Conservation (phyloP, 371 early-diverging fungal species). For the Mucor saturninus region DNA sequence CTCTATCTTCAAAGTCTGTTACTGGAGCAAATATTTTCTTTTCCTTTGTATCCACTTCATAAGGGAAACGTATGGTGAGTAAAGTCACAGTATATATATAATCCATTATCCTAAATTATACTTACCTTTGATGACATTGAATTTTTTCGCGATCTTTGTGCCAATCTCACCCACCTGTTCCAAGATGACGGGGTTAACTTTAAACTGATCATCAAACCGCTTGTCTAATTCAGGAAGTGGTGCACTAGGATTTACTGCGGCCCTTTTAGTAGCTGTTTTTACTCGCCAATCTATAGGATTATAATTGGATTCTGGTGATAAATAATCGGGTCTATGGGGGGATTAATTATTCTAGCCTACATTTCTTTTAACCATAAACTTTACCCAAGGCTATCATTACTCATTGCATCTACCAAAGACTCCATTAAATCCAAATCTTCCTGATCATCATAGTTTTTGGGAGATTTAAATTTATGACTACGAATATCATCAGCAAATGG, state of each 20-base stretch:
- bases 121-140: conserved; percentile 58
- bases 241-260: conserved; percentile 58
- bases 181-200: conserved; percentile 7
- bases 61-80: background rate
- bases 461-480: conserved; percentile 3
- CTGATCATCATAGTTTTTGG: background rate
- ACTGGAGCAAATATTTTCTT: background rate
- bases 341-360: background rate
- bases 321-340: conserved; percentile 32
- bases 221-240: conserved; percentile 58
- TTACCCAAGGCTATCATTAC: conserved; percentile 17
- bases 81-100: background rate
- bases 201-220: conserved; percentile 1
- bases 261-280: conserved; percentile 57
- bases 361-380: too few relatives aligned
- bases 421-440: conserved; percentile 8
- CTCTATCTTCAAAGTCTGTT: background rate
- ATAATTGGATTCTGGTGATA: conserved; percentile 51
- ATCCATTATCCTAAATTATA: too few relatives aligned
- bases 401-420: conserved; percentile 16
- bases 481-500: conserved; percentile 77
- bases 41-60: background rate
- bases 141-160: conserved; percentile 40
- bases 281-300: conserved; percentile 67
- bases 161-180: conserved; percentile 40